Percentiles rank a stretch among this genome's conserved stretches.
phyloP scores from a whole-genome alignment of 257 asterid species.

The Lycium barbarum region DNA sequence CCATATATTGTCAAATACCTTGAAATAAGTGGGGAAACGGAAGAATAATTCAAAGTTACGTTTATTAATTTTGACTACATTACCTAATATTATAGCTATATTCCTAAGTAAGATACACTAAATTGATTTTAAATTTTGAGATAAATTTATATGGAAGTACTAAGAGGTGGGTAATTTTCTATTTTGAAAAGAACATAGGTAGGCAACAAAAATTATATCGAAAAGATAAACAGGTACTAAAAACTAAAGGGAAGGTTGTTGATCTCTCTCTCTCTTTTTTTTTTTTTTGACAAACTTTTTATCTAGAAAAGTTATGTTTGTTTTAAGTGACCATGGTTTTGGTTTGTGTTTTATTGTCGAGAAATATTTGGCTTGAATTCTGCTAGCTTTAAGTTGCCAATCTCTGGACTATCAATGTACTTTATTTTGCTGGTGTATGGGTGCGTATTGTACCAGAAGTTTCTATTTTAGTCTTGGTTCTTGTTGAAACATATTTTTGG shows the following conservation, averaged over 20 bases:
- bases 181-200: background rate
- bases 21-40: background rate
- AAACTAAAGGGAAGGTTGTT: background rate
- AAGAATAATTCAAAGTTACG: background rate
- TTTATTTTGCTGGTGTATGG: background rate
- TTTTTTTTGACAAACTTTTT: too few species aligned
- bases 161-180: background rate
- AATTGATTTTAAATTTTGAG: constrained; percentile 13
- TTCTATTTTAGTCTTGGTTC: background rate
- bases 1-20: background rate
- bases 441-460: background rate
- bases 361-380: background rate
- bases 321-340: too few species aligned
- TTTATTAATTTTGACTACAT: background rate
- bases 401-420: background rate
- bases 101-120: constrained; percentile 9
- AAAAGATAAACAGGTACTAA: background rate
- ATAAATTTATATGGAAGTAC: background rate
- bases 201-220: background rate
- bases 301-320: too few species aligned
- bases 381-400: background rate
- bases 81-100: background rate
- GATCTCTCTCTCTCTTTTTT: too few species aligned
- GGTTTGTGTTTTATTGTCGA: background rate
- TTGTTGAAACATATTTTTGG: background rate